Percentiles rank a stretch among this genome's conserved stretches.
These are phyloP conservation scores for Capsicum chinense DNA, from an alignment of 257 asterid species.

Conservation along the genomic window DNA sequence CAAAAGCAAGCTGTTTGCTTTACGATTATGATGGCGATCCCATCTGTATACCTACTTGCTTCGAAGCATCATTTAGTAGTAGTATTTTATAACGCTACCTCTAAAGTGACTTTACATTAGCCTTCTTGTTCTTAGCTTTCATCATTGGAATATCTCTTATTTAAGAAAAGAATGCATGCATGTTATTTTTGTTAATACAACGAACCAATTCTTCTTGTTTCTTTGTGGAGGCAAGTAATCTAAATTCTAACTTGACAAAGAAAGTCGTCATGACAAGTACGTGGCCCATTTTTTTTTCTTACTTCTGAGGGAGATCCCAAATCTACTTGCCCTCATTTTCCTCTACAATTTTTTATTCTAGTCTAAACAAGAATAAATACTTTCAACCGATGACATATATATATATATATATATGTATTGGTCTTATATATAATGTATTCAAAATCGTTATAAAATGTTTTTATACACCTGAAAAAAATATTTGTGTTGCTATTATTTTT, in stretches of 20 bases:
- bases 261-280: conserved; percentile 12
- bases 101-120: neutral
- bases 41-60: conserved; percentile 8
- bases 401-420: no score
- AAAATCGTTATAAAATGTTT: no score
- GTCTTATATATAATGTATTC: neutral
- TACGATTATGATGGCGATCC: conserved; percentile 23
- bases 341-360: neutral
- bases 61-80: neutral
- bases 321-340: neutral
- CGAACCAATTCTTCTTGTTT: neutral
- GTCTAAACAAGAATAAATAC: conserved; percentile 9
- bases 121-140: neutral
- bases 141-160: neutral
- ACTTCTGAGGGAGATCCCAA: neutral
- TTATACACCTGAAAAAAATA: no score
- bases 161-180: conserved; percentile 12
- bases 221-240: neutral
- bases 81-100: neutral
- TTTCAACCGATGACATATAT: neutral
- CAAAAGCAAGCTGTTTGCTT: conserved; percentile 19
- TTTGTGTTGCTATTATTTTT: no score
- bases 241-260: neutral
- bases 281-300: neutral
- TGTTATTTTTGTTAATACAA: neutral